Conservation (phyloP, 208 protist species). For the Vickermania ingenoplastis region DNA sequence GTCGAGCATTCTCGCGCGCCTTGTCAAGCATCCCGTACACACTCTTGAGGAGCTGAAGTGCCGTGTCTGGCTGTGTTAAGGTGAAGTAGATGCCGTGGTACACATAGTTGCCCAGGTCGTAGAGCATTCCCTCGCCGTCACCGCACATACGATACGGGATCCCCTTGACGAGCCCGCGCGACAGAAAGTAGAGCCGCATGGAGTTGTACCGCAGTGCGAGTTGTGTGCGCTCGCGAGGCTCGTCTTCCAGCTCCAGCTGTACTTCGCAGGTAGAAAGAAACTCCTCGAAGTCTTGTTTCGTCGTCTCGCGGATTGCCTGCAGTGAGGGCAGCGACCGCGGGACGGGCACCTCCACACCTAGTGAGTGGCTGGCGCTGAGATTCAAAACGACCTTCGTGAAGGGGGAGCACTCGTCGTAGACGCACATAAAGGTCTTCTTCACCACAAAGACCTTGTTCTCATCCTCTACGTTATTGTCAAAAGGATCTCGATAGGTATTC, state of each 20-base stretch:
- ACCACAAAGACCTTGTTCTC: slow-evolving; percentile 33
- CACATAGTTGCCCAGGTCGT: slow-evolving; percentile 72
- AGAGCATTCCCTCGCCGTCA: slow-evolving; percentile 53
- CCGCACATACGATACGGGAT: slow-evolving; percentile 51
- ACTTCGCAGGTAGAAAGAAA: slow-evolving; percentile 70
- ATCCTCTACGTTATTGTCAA: not conserved
- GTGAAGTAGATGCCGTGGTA: slow-evolving; percentile 82
- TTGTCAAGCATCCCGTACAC: slow-evolving; percentile 67
- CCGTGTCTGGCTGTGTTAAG: slow-evolving; percentile 46
- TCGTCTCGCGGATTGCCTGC: slow-evolving; percentile 22
- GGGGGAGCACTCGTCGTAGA: slow-evolving; percentile 25
- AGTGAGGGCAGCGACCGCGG: slow-evolving; percentile 23
- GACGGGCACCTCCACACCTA: slow-evolving; percentile 5
- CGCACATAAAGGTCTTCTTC: slow-evolving; percentile 55
- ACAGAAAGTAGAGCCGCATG: slow-evolving; percentile 67
- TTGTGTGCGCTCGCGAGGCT: slow-evolving; percentile 54
- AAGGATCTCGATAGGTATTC: not conserved
- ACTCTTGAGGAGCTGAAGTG: slow-evolving; percentile 54
- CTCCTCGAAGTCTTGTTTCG: slow-evolving; percentile 25
- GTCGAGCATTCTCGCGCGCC: slow-evolving; percentile 52
- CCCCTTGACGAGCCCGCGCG: slow-evolving; percentile 54
- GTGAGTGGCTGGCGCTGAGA: slow-evolving; percentile 49
- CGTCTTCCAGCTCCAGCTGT: slow-evolving; percentile 72
- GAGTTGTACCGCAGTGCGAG: slow-evolving; percentile 73
- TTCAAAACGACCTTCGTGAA: slow-evolving; percentile 46